Evolutionary conservation across 768 basidiomycete genomes (phyloP).

Genomic region (Phanerochaete carnosa): DNA sequence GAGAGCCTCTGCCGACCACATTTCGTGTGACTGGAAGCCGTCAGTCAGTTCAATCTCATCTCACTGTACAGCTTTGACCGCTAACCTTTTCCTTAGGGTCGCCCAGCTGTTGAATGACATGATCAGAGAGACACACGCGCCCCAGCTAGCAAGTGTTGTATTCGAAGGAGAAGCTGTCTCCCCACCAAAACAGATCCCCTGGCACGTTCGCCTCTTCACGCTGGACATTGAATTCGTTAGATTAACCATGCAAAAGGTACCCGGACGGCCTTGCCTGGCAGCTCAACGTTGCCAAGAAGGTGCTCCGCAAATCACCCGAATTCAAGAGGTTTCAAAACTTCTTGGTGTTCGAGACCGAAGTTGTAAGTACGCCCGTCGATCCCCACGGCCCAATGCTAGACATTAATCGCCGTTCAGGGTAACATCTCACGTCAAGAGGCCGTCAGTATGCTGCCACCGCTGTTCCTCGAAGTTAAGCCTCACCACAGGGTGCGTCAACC

Average conservation of each 20-base stretch:
- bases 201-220: conserved; percentile 44
- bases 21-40: conserved; percentile 90
- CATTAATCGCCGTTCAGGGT: conserved; percentile 49
- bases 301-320: conserved; percentile 81
- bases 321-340: conserved; percentile 96
- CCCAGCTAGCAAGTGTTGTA: conserved; percentile 62
- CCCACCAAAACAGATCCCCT: conserved; percentile 81
- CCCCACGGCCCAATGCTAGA: background rate
- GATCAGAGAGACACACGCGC: conserved; percentile 77
- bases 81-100: conserved; percentile 37
- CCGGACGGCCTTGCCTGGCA: conserved; percentile 97
- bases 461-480: conserved; percentile 91
- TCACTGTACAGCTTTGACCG: conserved; percentile 8
- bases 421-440: conserved; percentile 96
- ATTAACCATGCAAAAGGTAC: conserved; percentile 55
- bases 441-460: conserved; percentile 98
- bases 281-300: conserved; percentile 86
- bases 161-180: conserved; percentile 76
- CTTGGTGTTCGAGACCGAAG: conserved; percentile 96
- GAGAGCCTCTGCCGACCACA: conserved; percentile 82
- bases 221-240: background rate
- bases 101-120: conserved; percentile 75
- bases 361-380: conserved; percentile 48
- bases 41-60: conserved; percentile 44
- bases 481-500: conserved; percentile 64